A percentile compares a stretch with the other conserved stretches of the same genome.
Evolutionary conservation across 2,329 filamentous ascomycete genomes (phyloP).

Genomic region (Aspergillus sp.): DNA sequence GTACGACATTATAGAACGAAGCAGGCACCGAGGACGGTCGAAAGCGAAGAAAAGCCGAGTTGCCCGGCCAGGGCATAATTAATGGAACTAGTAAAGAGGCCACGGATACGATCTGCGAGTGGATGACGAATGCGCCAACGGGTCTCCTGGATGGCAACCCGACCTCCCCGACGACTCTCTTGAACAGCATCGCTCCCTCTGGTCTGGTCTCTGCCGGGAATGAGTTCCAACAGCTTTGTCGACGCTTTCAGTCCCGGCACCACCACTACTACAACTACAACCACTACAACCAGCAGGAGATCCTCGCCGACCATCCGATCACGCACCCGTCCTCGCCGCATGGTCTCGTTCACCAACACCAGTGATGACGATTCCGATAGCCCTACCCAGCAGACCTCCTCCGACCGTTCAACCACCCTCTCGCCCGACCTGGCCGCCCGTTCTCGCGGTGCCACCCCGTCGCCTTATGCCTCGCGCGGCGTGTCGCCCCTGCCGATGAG

Average conservation of each 20-base stretch:
- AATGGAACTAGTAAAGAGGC: constrained; percentile 3
- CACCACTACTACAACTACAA: constrained; percentile 20
- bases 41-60: no score
- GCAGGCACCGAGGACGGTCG: no score
- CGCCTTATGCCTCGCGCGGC: constrained; percentile 26
- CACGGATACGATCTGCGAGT: constrained; percentile 19
- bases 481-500: constrained; percentile 31
- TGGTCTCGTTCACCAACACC: constrained; percentile 36
- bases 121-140: constrained; percentile 29
- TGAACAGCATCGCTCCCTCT: constrained; percentile 8
- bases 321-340: constrained; percentile 27
- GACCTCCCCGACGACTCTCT: constrained; percentile 20
- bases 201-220: constrained; percentile 29
- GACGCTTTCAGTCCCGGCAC: constrained; percentile 27
- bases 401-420: constrained; percentile 18
- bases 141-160: constrained; percentile 26
- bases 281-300: constrained; percentile 21
- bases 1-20: no score
- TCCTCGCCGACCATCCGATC: constrained; percentile 34
- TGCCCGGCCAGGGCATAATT: no score
- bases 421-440: constrained; percentile 22
- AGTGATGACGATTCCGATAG: constrained; percentile 23
- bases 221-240: constrained; percentile 32
- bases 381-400: constrained; percentile 15
- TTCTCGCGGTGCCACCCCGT: constrained; percentile 35